These are phyloP conservation scores for Phoenix dactylifera DNA, from an alignment of 176 grass and related monocot genomes.

Conservation along the genomic window DNA sequence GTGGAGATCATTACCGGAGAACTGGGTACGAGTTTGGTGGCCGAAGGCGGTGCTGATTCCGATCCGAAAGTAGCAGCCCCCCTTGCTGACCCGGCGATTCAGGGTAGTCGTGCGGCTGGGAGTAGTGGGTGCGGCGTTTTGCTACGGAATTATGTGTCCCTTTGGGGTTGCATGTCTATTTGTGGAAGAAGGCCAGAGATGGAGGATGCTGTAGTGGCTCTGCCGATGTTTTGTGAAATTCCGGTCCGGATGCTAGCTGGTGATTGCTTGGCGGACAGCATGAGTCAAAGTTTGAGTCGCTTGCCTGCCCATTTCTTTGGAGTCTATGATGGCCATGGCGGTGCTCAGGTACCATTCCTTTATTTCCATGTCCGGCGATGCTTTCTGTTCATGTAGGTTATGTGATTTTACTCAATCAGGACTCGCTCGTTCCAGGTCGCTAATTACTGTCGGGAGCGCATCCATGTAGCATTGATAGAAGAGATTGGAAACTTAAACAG, in stretches of 20 bases:
- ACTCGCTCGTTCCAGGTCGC: not conserved
- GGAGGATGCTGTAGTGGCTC: not conserved
- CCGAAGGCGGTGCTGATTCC: not conserved
- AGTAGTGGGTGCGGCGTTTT: not conserved
- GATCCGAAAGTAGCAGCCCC: not conserved
- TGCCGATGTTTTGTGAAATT: slow-evolving; percentile 1
- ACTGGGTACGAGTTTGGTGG: not conserved
- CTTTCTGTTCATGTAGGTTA: not conserved
- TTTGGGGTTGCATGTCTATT: not conserved
- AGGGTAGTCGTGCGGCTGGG: not conserved
- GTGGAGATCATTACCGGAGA: not conserved
- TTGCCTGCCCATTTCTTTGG: slow-evolving; percentile 54
- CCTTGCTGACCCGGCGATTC: not conserved
- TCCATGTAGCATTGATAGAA: not conserved
- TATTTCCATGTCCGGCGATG: not conserved
- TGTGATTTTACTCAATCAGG: not conserved
- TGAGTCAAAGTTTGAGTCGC: not conserved
- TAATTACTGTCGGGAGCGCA: slow-evolving; percentile 14
- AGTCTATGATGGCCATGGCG: slow-evolving; percentile 74
- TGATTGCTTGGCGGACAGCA: not conserved
- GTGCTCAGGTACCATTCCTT: slow-evolving; percentile 36
- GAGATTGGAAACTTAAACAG: not conserved
- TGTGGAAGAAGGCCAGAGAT: slow-evolving; percentile 6
- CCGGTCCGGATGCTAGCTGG: not conserved
- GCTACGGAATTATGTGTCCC: not conserved